phyloP scores from a whole-genome alignment of 2,329 filamentous ascomycete genomes.

The Chaetomiaceae sp. region DNA sequence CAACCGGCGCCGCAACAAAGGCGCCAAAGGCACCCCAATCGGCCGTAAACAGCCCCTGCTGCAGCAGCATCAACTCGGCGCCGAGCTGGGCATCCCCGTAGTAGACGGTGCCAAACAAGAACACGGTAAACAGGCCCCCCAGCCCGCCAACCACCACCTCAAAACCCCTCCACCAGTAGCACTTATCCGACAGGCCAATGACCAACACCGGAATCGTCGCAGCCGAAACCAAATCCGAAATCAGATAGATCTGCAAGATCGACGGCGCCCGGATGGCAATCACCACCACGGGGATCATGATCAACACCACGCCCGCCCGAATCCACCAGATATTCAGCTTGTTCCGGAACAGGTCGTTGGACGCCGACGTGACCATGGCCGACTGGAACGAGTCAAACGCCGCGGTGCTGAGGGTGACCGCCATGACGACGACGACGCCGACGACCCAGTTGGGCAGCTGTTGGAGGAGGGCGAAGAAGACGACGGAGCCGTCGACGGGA shows the following conservation, averaged over 20 bases:
- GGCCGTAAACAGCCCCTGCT: slow-evolving; percentile 67
- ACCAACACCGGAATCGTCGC: slow-evolving; percentile 70
- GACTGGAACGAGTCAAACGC: slow-evolving; percentile 78
- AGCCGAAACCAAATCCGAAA: slow-evolving; percentile 74
- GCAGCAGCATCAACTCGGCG: slow-evolving; percentile 64
- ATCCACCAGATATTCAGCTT: slow-evolving; percentile 71
- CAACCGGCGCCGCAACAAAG: slow-evolving; percentile 74
- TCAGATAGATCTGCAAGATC: slow-evolving; percentile 77
- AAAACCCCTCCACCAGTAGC: slow-evolving; percentile 73
- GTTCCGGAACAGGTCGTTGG: slow-evolving; percentile 83
- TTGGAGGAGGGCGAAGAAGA: slow-evolving; percentile 71
- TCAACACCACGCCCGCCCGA: slow-evolving; percentile 61
- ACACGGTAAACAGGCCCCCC: slow-evolving; percentile 73
- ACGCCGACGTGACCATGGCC: slow-evolving; percentile 79
- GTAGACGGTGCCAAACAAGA: slow-evolving; percentile 76
- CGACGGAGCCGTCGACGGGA: slow-evolving; percentile 59
- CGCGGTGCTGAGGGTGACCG: slow-evolving; percentile 69
- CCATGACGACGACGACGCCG: slow-evolving; percentile 76
- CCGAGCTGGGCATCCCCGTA: slow-evolving; percentile 63
- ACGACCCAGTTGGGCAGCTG: slow-evolving; percentile 76
- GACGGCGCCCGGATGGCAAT: slow-evolving; percentile 69
- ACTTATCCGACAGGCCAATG: slow-evolving; percentile 62
- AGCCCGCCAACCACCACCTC: slow-evolving; percentile 75
- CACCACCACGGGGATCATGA: slow-evolving; percentile 71
- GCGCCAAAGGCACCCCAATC: slow-evolving; percentile 83